Evolutionary conservation across 106 monocot genomes (phyloP), one percentile per base, ranked within the genome.

Genomic region (Platanthera guangdongensis): DNA sequence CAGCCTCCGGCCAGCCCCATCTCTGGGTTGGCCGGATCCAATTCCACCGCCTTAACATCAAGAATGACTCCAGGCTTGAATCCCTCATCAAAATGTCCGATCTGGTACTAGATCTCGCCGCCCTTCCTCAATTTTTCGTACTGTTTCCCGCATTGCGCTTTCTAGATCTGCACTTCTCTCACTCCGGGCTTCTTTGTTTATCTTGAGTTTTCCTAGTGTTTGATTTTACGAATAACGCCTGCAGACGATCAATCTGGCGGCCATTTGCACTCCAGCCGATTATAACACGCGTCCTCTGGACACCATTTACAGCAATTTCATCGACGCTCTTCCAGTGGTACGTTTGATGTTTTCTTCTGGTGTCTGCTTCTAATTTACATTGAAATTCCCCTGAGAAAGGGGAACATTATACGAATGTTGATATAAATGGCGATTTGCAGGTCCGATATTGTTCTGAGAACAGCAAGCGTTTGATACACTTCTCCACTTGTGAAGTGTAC

Each of bases 31-130:
- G 79, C 53, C 80, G 90, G 74, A 90, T 87, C 83, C 81, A 85
- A 39, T 90, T 90, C 83, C 90, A 90, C 81, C 83, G 90, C 64
- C 83, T 90, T 80, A 90, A 90, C 87, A 90, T 90, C 79, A 90
- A 90, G 83, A 81, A 87, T 74, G 90, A 90, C 63, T 81, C 87
- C 80, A 80, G 90, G 57, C 90, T 90, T 57, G 90, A 90, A 52
- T 85, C 85, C 47, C 90, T 90, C 77, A 90, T 90, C 85, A 90
- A 90, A 77, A 79, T 75, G 62, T 82, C 90, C 15, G 90, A 90
- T 83, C 90, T 90, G 83, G 85, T 82, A 21, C 15, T 47, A 47
- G 69, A 69, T 69, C 69, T 72, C 19, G 4, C 50, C 11, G 54
- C 46, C 50, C 59, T 51, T 50, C 8, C n/a, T 74, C 76, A 25